Evolutionary conservation across 805 yeast genomes (phyloP), one percentile per base, ranked within the genome.

Genomic region (Saccharomycopsis sp.): DNA sequence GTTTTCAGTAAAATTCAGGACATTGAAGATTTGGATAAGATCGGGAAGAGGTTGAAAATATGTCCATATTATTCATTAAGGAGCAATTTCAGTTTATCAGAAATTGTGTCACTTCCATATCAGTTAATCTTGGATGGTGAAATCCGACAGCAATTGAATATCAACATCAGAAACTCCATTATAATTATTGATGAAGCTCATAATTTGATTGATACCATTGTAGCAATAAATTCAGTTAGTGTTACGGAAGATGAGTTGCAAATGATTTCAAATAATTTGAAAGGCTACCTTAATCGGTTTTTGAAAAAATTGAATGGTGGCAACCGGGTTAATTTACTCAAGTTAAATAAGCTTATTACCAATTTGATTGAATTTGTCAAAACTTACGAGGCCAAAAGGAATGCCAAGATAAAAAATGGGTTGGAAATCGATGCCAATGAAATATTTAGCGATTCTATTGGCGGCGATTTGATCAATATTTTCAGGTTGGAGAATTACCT

Each of bases 141-240:
- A 5, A 65, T 93, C 0, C 67, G 96, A 53, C 69, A 70, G 4
- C 66, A 77, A 0, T 57, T 88, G 35, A 74, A 75, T 1, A 57
- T 89, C 4, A 70, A 79, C 33, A 55, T 89, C 7, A 70, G 72
- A 42, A 73, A 77, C 45, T 70, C 89, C 1, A 72, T 89, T 2
- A 77, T 90, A 0, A 74, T 90, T 4, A 79, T 89, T 22, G 97
- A 89, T 59, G 97, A 89, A 58, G 97, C 97, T 0, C 97, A 89
- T 58, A 89, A 89, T 58, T 63, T 89, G 35, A 58, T 87, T 23
- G 96, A 88, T 53, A 79, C 89, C 0, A 75, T 89, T 2, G 74
- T 81, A 1, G 64, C 82, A 2, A 64, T 90, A 50, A 73, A 82
- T 55, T 85, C 96, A 0, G 70, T 78, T 1, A 60, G 72, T 3